Evolutionary conservation across 2,329 filamentous ascomycete genomes (phyloP).

Genomic region (Penicillium sp.): DNA sequence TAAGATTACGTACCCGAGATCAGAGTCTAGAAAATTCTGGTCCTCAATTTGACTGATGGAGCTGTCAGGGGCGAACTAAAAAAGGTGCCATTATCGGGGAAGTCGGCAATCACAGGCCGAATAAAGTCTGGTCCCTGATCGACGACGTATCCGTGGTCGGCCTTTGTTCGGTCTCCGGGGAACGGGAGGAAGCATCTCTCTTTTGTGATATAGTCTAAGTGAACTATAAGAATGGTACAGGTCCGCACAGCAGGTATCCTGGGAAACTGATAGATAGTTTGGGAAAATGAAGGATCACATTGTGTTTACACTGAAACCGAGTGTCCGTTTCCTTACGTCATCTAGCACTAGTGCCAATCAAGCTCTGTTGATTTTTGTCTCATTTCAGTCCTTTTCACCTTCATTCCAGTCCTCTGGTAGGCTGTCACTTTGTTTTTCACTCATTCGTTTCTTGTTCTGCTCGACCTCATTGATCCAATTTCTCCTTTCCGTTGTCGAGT

Average conservation of each 20-base stretch:
- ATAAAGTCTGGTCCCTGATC: slow-evolving; percentile 1
- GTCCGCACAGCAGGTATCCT: not conserved
- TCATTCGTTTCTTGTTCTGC: slow-evolving; percentile 1
- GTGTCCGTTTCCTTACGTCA: slow-evolving; percentile 15
- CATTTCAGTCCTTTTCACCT: slow-evolving; percentile 4
- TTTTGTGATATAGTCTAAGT: not conserved
- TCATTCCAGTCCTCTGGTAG: slow-evolving; percentile 17
- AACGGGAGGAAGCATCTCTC: not conserved
- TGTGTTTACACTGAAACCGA: slow-evolving; percentile 7
- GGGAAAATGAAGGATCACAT: not conserved
- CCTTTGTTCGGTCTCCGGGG: not conserved
- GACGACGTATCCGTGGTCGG: slow-evolving; percentile 3
- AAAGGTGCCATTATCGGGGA: not conserved
- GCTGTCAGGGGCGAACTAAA: not conserved
- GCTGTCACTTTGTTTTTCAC: slow-evolving; percentile 6
- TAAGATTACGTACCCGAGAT: not conserved
- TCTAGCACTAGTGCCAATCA: slow-evolving; percentile 14
- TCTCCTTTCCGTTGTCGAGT: slow-evolving; percentile 14
- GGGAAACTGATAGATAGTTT: not conserved
- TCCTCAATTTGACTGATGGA: not conserved
- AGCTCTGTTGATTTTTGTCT: slow-evolving; percentile 19
- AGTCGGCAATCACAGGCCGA: not conserved
- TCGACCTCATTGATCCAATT: slow-evolving; percentile 9
- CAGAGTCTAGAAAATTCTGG: not conserved
- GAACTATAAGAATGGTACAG: not conserved